Base-by-base conservation (phyloP, 2,329 filamentous ascomycete species). In the Trichoderma guizhouense region DNA sequence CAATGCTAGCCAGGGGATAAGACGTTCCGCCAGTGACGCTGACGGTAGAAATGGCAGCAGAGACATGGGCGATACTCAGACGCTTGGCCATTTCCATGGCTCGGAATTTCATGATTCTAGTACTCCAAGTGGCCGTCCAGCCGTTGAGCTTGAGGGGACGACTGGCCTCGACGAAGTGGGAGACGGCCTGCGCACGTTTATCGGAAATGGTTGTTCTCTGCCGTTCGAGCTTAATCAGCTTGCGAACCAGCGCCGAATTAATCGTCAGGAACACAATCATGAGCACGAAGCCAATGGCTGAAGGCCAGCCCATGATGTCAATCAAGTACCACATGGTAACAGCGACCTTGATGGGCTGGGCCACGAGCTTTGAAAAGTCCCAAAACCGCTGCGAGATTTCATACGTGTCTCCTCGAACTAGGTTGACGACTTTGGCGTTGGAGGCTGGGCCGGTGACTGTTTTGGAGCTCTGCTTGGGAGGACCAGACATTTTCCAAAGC, bases 381-480 rank as follows among this genome's bases (percentile, higher is more conserved):
- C 94, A 97, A 76, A 97, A 96, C 57, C 92, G 84, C 77, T 95
- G 93, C 3, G 93, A 88, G 51, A 95, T 89, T 78, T 95, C 92
- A 77, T 95, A 96, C 0, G 92, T 93, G 79, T 96, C 93, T 72
- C 88, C 90, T 63, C 93, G 90, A 85, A 97, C 92, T 2, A 97
- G 82, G 76, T 97, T 97, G 73, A 97, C 87, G 66, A 97, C 96
- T 78, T 97, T 97, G 8, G 94, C 94, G 82, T 95, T 95, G 0
- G 93, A 94, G 0, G 94, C 93, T 4, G 65, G 30, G 3, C 55
- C 57, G 1, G 71, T 3, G 1, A 32, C 26, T 6, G n/a, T 9
- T 1, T 63, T 9, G 4, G 60, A 3, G 34, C 68, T 77, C 11
- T 71, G 65, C 53, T 76, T 77, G 5, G 74, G 75, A 15, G 72